A percentile compares a stretch with the other conserved stretches of the same genome.
These are phyloP conservation scores for Leccinum fibrillosum DNA, from an alignment of 768 basidiomycete genomes.

Conservation along the genomic window DNA sequence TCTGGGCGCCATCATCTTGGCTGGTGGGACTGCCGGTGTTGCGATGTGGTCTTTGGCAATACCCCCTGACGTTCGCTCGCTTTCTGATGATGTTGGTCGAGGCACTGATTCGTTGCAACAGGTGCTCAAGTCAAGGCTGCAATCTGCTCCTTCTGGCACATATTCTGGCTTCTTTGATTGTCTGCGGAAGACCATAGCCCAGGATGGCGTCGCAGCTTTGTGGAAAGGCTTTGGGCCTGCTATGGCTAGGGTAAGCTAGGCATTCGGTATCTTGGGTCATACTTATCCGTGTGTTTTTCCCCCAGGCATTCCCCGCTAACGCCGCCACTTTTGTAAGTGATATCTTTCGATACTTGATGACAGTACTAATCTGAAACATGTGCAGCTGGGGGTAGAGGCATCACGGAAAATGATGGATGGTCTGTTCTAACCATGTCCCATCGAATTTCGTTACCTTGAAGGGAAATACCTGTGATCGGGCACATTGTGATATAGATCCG, in stretches of 20 bases:
- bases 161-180: conserved; percentile 95
- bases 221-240: conserved; percentile 99
- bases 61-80: conserved; percentile 81
- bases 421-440: conserved; percentile 40
- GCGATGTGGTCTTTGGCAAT: conserved; percentile 99
- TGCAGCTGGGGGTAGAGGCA: conserved; percentile 87
- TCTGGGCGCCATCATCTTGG: conserved; percentile 81
- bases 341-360: neutral
- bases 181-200: conserved; percentile 84
- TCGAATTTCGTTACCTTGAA: conserved; percentile 2
- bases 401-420: conserved; percentile 80
- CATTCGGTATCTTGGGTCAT: neutral
- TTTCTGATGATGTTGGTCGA: neutral
- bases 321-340: conserved; percentile 85
- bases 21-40: conserved; percentile 92
- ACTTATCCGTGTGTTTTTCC: conserved; percentile 5
- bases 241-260: conserved; percentile 74
- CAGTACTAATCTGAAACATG: neutral
- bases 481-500: conserved; percentile 4
- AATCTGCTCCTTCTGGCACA: conserved; percentile 96
- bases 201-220: conserved; percentile 80
- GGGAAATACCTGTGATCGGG: conserved; percentile 3
- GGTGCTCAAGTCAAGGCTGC: conserved; percentile 94
- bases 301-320: conserved; percentile 93
- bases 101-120: conserved; percentile 31